Conservation (phyloP, 2,329 filamentous ascomycete genomes). For the Arthrobotrys sinensis region DNA sequence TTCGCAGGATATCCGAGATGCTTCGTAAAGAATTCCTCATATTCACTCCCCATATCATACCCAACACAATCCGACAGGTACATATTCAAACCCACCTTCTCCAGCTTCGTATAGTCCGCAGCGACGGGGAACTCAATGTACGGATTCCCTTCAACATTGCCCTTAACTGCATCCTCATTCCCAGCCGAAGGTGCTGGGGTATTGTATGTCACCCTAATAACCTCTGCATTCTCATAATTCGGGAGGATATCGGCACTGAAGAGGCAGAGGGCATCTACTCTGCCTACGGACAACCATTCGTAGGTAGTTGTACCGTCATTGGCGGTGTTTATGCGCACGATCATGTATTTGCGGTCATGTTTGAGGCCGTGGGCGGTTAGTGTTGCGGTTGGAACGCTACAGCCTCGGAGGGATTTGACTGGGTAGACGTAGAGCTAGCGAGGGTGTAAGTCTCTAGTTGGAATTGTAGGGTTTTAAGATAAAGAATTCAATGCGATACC, state of each 20-base stretch:
- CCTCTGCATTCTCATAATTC: constrained; percentile 68
- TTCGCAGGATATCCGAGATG: constrained; percentile 76
- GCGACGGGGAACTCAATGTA: constrained; percentile 73
- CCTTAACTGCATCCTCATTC: constrained; percentile 41
- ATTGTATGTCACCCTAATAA: constrained; percentile 61
- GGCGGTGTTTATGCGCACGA: constrained; percentile 65
- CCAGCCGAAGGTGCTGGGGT: not conserved
- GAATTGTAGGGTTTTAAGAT: not conserved
- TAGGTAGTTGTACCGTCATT: constrained; percentile 66
- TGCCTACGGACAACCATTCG: constrained; percentile 75
- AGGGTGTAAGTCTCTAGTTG: not conserved
- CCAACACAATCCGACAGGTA: constrained; percentile 74
- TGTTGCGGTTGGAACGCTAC: constrained; percentile 72
- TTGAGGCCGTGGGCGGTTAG: constrained; percentile 76
- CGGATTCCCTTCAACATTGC: constrained; percentile 66
- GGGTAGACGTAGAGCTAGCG: constrained; percentile 78
- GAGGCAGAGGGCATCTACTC: constrained; percentile 75
- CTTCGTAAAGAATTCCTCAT: constrained; percentile 77
- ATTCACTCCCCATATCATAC: constrained; percentile 75
- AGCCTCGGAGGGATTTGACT: constrained; percentile 79
- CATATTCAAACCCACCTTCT: constrained; percentile 73
- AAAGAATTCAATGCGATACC: not conserved
- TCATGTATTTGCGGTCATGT: constrained; percentile 80
- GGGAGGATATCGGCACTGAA: constrained; percentile 71
- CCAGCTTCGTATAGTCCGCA: constrained; percentile 71